Evolutionary conservation across 352 stramenopile genomes (phyloP).

Genomic region (Phytopythium aichiense): DNA sequence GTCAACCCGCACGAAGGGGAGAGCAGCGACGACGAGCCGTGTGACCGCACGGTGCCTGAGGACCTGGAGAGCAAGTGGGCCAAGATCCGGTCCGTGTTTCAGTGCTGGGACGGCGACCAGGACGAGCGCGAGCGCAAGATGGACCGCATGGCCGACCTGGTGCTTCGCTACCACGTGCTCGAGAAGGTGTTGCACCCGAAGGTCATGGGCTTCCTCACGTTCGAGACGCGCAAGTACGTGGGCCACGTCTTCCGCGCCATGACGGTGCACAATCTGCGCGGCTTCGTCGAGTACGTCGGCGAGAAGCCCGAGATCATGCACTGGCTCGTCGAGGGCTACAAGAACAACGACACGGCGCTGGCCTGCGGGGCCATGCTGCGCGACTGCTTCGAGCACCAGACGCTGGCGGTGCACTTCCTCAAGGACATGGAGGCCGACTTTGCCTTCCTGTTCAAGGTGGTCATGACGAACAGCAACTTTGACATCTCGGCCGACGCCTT

Average conservation of each 20-base stretch:
- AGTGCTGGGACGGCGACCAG: constrained; percentile 70
- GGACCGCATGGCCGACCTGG: constrained; percentile 71
- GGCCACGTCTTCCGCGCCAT: constrained; percentile 73
- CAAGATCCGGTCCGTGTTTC: constrained; percentile 72
- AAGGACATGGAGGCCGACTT: constrained; percentile 58
- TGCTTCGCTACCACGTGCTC: constrained; percentile 66
- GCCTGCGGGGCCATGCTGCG: constrained; percentile 79
- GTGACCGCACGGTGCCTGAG: constrained; percentile 61
- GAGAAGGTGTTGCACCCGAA: constrained; percentile 73
- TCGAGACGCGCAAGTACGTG: constrained; percentile 83
- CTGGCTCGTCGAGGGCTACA: constrained; percentile 73
- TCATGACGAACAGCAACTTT: constrained; percentile 78
- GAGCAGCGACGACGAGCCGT: constrained; percentile 54
- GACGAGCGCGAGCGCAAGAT: constrained; percentile 73
- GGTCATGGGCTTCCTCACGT: constrained; percentile 66
- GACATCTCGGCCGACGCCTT: constrained; percentile 83
- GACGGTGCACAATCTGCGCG: constrained; percentile 62
- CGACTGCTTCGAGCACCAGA: constrained; percentile 71
- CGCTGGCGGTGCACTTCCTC: constrained; percentile 57
- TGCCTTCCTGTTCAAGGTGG: constrained; percentile 61
- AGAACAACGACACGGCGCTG: constrained; percentile 63
- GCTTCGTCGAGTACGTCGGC: constrained; percentile 56
- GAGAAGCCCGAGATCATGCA: constrained; percentile 65
- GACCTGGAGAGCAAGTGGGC: constrained; percentile 71
- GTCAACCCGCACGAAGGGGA: constrained; percentile 35